phyloP scores from a whole-genome alignment of 2,329 filamentous ascomycete genomes.

The Ophiobolus disseminans region DNA sequence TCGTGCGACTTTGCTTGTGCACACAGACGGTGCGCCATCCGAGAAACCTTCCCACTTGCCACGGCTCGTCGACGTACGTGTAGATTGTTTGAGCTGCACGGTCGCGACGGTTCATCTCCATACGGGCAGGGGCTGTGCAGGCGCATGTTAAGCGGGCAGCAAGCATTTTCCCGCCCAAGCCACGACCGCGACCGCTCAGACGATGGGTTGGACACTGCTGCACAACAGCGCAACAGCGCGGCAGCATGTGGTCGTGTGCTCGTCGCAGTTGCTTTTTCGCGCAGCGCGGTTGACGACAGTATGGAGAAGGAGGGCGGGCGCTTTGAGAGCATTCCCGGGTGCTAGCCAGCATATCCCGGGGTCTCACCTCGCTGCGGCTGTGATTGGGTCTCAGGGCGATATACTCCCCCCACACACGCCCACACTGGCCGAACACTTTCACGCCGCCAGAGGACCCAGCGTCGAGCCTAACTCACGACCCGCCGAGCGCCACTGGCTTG shows the following conservation, averaged over 20 bases:
- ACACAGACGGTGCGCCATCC: not conserved
- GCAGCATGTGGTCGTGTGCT: conserved; percentile 24
- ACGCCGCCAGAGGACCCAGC: conserved; percentile 13
- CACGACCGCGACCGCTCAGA: conserved; percentile 6
- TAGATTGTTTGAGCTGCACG: conserved; percentile 30
- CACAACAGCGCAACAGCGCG: conserved; percentile 4
- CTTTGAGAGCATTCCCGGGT: conserved; percentile 10
- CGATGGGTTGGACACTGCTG: no score
- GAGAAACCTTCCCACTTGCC: conserved; percentile 14
- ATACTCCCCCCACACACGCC: no score
- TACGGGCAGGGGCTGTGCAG: conserved; percentile 14
- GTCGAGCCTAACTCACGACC: conserved; percentile 23
- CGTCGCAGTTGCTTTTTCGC: conserved; percentile 9
- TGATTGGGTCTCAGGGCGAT: conserved; percentile 17
- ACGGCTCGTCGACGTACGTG: conserved; percentile 8
- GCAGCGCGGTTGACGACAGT: conserved; percentile 16
- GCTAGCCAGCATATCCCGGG: conserved; percentile 21
- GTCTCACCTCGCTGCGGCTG: conserved; percentile 9
- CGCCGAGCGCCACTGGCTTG: conserved; percentile 31
- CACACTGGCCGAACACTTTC: not conserved
- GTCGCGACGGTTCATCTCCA: conserved; percentile 26
- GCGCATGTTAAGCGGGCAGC: conserved; percentile 9
- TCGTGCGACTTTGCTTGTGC: no score
- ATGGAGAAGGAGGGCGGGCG: conserved; percentile 13
- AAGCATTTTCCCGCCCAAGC: conserved; percentile 14